These are phyloP conservation scores for Yamagishiella unicocca DNA, from an alignment of 139 green algal species.

Conservation along the genomic window DNA sequence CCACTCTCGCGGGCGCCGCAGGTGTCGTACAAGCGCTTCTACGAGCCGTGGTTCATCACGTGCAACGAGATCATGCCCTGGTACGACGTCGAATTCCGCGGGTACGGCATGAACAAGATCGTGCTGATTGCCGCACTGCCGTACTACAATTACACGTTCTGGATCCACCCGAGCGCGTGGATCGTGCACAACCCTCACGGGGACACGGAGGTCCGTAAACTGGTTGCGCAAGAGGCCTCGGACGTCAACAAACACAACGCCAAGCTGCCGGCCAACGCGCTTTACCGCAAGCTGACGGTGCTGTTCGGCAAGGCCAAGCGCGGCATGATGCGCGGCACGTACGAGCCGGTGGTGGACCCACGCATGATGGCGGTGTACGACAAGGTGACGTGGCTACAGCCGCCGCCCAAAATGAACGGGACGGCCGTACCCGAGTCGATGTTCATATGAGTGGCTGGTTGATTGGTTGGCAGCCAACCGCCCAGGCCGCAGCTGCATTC, in stretches of 20 bases:
- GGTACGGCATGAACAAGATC: slow-evolving; percentile 66
- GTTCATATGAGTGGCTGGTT: slow-evolving; percentile 9
- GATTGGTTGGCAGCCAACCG: not conserved
- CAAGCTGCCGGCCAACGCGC: slow-evolving; percentile 46
- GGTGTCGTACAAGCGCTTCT: slow-evolving; percentile 58
- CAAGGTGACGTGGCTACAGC: slow-evolving; percentile 32
- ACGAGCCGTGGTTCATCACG: slow-evolving; percentile 61
- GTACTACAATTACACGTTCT: slow-evolving; percentile 58
- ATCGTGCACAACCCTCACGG: slow-evolving; percentile 56
- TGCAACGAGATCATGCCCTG: slow-evolving; percentile 53
- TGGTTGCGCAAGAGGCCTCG: slow-evolving; percentile 47
- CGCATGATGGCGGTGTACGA: slow-evolving; percentile 42
- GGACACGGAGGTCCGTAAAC: slow-evolving; percentile 52
- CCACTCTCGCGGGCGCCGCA: not conserved
- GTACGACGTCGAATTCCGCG: slow-evolving; percentile 48
- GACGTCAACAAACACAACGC: slow-evolving; percentile 37
- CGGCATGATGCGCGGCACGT: slow-evolving; percentile 52
- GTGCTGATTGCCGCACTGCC: slow-evolving; percentile 55
- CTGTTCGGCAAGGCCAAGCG: slow-evolving; percentile 60
- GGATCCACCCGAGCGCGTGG: slow-evolving; percentile 46
- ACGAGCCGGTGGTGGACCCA: slow-evolving; percentile 28
- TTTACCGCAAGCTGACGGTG: slow-evolving; percentile 57
- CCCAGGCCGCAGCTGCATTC: not conserved
- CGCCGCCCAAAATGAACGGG: slow-evolving; percentile 7
- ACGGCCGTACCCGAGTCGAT: slow-evolving; percentile 1